Conservation (phyloP, 306 rosid genomes). For the Alnus glutinosa region DNA sequence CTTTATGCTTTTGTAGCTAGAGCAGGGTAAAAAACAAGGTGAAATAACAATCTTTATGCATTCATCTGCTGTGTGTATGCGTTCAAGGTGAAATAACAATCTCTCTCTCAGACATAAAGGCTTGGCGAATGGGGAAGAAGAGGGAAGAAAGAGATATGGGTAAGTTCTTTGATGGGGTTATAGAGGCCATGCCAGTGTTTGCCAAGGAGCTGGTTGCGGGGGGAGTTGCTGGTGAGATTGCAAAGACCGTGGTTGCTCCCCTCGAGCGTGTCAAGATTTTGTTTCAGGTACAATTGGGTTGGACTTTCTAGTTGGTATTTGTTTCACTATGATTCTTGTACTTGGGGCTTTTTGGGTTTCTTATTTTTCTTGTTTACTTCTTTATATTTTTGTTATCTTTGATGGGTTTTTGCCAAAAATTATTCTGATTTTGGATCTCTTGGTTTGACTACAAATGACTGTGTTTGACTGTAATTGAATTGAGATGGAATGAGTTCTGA, state of each 20-base stretch:
- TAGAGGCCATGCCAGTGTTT: constrained; percentile 66
- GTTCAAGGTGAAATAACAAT: neutral
- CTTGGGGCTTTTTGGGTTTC: constrained; percentile 8
- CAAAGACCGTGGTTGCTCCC: constrained; percentile 83
- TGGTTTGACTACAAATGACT: neutral
- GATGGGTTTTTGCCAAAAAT: neutral
- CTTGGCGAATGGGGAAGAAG: constrained; percentile 44
- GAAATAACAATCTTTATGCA: no score
- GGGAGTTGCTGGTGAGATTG: constrained; percentile 78
- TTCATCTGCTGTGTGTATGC: no score
- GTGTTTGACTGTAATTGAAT: neutral
- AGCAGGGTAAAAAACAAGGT: no score
- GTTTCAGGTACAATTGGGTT: constrained; percentile 58
- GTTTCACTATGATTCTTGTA: neutral
- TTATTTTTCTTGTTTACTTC: constrained; percentile 7
- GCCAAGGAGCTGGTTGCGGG: constrained; percentile 89
- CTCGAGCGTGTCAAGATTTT: constrained; percentile 90
- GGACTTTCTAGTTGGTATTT: neutral
- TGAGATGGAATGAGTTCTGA: neutral
- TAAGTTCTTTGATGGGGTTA: constrained; percentile 35
- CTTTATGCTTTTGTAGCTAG: no score
- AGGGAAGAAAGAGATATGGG: constrained; percentile 39
- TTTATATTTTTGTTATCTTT: neutral
- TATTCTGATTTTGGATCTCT: neutral
- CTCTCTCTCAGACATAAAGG: neutral